Evolutionary conservation across 306 rosid genomes (phyloP).

Genomic region (Cicer chorassanicum): DNA sequence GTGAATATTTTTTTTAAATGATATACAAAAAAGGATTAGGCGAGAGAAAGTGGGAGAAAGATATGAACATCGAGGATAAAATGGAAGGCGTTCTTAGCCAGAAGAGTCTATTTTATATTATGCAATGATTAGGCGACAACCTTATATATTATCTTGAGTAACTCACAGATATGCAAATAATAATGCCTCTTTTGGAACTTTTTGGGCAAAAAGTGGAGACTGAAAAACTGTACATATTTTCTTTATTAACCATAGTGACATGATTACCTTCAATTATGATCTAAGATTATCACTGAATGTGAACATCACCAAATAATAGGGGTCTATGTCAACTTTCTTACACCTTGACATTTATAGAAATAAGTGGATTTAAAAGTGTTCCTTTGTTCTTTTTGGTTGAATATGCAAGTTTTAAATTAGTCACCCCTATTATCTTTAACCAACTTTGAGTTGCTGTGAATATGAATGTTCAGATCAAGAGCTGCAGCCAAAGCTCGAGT

Average conservation of each 20-base stretch:
- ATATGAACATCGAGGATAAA: background rate
- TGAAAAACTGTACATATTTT: slow-evolving; percentile 27
- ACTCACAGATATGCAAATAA: background rate
- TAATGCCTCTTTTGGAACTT: background rate
- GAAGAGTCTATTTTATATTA: slow-evolving; percentile 16
- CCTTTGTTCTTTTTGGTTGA: slow-evolving; percentile 25
- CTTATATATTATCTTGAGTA: background rate
- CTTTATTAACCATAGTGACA: slow-evolving; percentile 8
- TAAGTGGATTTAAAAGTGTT: slow-evolving; percentile 3
- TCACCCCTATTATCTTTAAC: slow-evolving; percentile 32
- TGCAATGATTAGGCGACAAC: slow-evolving; percentile 21
- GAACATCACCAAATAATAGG: slow-evolving; percentile 5
- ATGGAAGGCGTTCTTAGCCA: background rate
- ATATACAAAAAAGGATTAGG: background rate
- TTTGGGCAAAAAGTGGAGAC: slow-evolving; percentile 34
- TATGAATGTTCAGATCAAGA: slow-evolving; percentile 64
- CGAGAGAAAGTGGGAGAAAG: slow-evolving; percentile 12
- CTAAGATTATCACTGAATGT: slow-evolving; percentile 26
- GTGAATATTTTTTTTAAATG: background rate
- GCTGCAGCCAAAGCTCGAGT: slow-evolving; percentile 74
- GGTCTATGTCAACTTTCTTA: slow-evolving; percentile 28
- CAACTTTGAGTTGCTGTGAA: slow-evolving; percentile 21
- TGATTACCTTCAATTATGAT: slow-evolving; percentile 20
- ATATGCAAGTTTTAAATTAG: slow-evolving; percentile 32
- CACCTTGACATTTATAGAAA: background rate